Conservation (phyloP, 1,284 basidiomycete genomes). For the Leccinum fallax region DNA sequence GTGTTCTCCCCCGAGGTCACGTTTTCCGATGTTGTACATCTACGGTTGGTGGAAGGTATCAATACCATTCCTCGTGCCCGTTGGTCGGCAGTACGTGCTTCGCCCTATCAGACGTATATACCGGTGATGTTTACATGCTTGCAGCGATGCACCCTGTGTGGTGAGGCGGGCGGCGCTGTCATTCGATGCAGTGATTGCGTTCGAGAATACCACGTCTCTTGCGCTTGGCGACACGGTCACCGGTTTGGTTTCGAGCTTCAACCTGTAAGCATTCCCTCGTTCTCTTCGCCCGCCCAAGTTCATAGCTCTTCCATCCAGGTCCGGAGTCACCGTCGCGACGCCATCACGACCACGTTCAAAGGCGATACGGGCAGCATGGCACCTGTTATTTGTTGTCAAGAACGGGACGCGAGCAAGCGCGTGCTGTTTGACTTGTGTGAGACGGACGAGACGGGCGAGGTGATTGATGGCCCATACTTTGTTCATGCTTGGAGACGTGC, state of each 20-base stretch:
- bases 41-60: slow-evolving; percentile 87
- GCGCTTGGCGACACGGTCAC: slow-evolving; percentile 84
- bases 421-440: slow-evolving; percentile 83
- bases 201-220: slow-evolving; percentile 84
- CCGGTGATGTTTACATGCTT: slow-evolving; percentile 4
- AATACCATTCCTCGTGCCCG: slow-evolving; percentile 68
- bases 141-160: slow-evolving; percentile 67
- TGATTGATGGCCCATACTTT: slow-evolving; percentile 29
- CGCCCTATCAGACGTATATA: neutral
- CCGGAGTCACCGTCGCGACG: slow-evolving; percentile 71
- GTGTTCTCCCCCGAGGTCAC: slow-evolving; percentile 84
- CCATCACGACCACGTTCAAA: slow-evolving; percentile 77
- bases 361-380: slow-evolving; percentile 85
- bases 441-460: slow-evolving; percentile 80
- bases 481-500: neutral
- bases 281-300: neutral
- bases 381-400: slow-evolving; percentile 80
- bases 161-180: slow-evolving; percentile 73
- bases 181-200: slow-evolving; percentile 84
- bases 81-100: slow-evolving; percentile 59
- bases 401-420: slow-evolving; percentile 70
- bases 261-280: slow-evolving; percentile 52
- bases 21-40: slow-evolving; percentile 72
- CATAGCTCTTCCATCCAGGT: slow-evolving; percentile 51
- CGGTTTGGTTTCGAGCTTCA: slow-evolving; percentile 91